Conservation (phyloP, 371 early-diverging fungal species). For the Saksenaea vasiformis region DNA sequence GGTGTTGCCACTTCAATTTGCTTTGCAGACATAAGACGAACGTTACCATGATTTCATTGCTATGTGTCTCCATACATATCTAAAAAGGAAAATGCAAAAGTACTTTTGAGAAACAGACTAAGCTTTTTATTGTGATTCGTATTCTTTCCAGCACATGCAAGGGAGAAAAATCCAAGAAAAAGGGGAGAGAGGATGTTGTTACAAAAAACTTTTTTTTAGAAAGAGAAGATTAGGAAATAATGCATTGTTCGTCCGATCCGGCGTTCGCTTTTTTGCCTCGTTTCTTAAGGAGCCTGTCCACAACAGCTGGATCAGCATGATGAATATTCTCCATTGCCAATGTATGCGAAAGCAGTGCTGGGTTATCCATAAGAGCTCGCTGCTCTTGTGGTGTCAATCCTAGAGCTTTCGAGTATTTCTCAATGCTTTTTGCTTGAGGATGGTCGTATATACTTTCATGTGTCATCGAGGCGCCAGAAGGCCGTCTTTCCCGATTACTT, state of each 20-base stretch:
- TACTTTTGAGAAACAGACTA: too few relatives aligned
- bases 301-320: slow-evolving; percentile 21
- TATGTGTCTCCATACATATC: too few relatives aligned
- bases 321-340: slow-evolving; percentile 24
- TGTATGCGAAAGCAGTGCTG: slow-evolving; percentile 33
- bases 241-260: slow-evolving; percentile 24
- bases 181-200: slow-evolving; percentile 2
- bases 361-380: slow-evolving; percentile 33
- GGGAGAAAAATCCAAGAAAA: background rate
- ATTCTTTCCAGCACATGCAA: background rate
- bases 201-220: background rate
- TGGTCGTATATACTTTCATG: slow-evolving; percentile 24
- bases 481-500: background rate
- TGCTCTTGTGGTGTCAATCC: slow-evolving; percentile 39
- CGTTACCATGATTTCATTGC: too few relatives aligned
- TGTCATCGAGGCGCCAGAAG: background rate
- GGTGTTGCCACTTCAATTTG: too few relatives aligned
- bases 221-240: slow-evolving; percentile 13
- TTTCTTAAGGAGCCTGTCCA: slow-evolving; percentile 19
- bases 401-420: slow-evolving; percentile 34
- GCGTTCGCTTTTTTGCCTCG: slow-evolving; percentile 12
- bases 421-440: slow-evolving; percentile 39
- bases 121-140: background rate
- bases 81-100: too few relatives aligned
- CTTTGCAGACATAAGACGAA: too few relatives aligned